Evolutionary conservation across 352 stramenopile genomes (phyloP).

Genomic region (Phytophthora macrochlamydospora): DNA sequence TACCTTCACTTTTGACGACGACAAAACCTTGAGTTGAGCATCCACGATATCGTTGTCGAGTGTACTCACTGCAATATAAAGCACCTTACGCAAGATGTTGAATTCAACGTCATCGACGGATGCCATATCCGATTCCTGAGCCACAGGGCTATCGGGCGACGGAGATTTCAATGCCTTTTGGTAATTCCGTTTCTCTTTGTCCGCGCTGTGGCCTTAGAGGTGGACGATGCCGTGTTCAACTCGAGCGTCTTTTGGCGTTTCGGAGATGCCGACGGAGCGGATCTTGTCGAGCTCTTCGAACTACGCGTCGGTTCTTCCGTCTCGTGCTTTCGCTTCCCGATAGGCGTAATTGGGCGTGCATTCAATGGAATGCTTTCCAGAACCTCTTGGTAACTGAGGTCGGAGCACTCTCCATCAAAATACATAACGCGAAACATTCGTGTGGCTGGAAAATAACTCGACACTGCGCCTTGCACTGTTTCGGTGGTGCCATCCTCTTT

Average conservation of each 20-base stretch:
- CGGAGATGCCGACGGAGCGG: constrained; percentile 28
- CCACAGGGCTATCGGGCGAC: constrained; percentile 17
- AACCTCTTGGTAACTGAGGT: constrained; percentile 69
- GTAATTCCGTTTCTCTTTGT: constrained; percentile 16
- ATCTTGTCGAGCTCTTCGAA: constrained; percentile 2
- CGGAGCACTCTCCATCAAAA: constrained; percentile 51
- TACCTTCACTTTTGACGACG: constrained; percentile 46
- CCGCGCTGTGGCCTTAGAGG: constrained; percentile 7
- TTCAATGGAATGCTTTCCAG: constrained; percentile 59
- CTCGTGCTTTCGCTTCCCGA: constrained; percentile 56
- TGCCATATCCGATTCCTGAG: constrained; percentile 30
- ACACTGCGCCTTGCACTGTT: constrained; percentile 55
- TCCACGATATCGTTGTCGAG: constrained; percentile 30
- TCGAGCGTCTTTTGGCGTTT: constrained; percentile 41
- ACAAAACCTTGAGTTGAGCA: constrained; percentile 42
- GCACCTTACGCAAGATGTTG: constrained; percentile 58
- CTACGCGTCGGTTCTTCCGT: constrained; percentile 14
- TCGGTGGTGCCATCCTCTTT: constrained; percentile 36
- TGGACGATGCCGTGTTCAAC: constrained; percentile 17
- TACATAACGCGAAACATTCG: constrained; percentile 80
- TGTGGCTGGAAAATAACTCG: constrained; percentile 76
- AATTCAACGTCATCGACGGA: constrained; percentile 34
- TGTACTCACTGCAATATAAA: constrained; percentile 65
- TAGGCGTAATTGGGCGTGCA: constrained; percentile 25
- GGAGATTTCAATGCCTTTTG: constrained; percentile 3